Percentiles rank a stretch among this genome's conserved stretches.
Evolutionary conservation across 257 asterid genomes (phyloP).

Genomic region (Plantago major): DNA sequence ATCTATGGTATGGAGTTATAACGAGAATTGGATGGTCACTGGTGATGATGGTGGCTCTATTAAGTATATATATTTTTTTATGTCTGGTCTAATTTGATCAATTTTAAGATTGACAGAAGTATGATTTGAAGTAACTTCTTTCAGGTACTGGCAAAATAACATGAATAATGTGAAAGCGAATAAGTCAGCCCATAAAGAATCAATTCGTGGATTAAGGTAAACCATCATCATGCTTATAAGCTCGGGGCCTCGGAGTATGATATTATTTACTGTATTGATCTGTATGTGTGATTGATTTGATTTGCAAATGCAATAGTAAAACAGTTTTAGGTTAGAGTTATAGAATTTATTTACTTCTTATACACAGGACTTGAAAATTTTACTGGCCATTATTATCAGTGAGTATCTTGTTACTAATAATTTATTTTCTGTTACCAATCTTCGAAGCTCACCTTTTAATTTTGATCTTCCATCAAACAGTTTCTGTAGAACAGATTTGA

Average conservation of each 20-base stretch:
- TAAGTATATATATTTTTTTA: conserved; percentile 50
- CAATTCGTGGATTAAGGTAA: conserved; percentile 92
- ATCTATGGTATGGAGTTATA: conserved; percentile 98
- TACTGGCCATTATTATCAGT: conserved; percentile 2
- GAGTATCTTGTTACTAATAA: conserved; percentile 14
- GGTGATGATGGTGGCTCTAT: conserved; percentile 99
- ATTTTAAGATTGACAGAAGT: conserved; percentile 13
- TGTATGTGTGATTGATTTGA: neutral
- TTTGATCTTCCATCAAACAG: conserved; percentile 35
- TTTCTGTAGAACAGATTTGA: conserved; percentile 96
- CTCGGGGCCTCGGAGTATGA: conserved; percentile 18
- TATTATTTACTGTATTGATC: neutral
- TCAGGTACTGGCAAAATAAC: conserved; percentile 98
- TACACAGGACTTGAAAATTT: too few relatives aligned
- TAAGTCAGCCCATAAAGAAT: conserved; percentile 94
- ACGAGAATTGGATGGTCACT: conserved; percentile 99
- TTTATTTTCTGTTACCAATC: conserved; percentile 10
- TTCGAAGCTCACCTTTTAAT: conserved; percentile 21
- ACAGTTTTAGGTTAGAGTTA: neutral
- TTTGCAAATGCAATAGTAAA: neutral
- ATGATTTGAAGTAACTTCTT: conserved; percentile 25
- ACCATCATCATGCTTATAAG: conserved; percentile 19
- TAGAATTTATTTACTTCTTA: too few relatives aligned
- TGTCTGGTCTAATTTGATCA: conserved; percentile 9
- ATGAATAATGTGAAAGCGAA: conserved; percentile 98